Conservation (phyloP, 495 filamentous ascomycete genomes). For the Amphirosellinia nigrospora region DNA sequence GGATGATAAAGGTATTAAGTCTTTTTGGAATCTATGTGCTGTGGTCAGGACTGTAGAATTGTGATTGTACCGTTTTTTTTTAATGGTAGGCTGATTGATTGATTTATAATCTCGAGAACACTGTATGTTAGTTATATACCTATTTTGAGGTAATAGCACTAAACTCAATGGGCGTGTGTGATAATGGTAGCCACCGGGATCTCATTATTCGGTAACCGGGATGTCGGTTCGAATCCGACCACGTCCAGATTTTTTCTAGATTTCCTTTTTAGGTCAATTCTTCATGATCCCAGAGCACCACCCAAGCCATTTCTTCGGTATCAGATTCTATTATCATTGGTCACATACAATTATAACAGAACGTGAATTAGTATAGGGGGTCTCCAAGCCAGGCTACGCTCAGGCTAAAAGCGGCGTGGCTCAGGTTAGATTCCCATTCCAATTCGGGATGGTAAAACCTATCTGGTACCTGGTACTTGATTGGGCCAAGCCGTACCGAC, state of each 20-base stretch:
- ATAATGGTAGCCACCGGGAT: conserved; percentile 22
- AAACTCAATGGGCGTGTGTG: conserved; percentile 11
- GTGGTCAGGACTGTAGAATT: background rate
- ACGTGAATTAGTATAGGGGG: background rate
- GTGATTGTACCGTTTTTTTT: background rate
- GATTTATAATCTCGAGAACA: conserved; percentile 5
- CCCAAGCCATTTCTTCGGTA: background rate
- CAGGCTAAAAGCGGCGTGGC: no score
- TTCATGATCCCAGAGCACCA: conserved; percentile 16
- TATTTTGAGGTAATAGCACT: background rate
- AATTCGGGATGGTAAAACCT: no score
- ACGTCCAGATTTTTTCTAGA: conserved; percentile 19
- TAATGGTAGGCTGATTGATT: conserved; percentile 1
- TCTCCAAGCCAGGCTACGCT: background rate
- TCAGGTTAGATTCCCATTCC: no score
- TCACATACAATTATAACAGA: background rate
- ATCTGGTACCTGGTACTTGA: no score
- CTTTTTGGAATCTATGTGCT: background rate
- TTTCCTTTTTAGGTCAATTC: conserved; percentile 21
- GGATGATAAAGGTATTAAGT: background rate
- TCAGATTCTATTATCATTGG: background rate
- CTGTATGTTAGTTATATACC: conserved; percentile 1
- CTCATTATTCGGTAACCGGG: conserved; percentile 17
- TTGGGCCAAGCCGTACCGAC: background rate
- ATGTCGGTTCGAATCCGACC: conserved; percentile 22